Conservation (phyloP, 345 rosid species). For the Citrus hindsii region DNA sequence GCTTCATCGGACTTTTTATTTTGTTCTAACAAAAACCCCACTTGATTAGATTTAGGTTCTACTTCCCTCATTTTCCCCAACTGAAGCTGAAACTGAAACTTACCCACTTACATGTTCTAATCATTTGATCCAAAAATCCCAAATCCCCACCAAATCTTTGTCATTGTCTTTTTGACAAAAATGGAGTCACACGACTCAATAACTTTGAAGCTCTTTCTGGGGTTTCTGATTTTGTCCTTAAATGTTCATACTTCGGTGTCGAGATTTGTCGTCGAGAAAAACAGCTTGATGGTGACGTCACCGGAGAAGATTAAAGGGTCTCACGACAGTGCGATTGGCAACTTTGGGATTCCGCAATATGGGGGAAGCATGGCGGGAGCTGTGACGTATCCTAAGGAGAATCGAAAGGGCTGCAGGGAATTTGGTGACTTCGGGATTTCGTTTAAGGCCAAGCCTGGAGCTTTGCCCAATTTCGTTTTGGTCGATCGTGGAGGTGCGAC, state of each 20-base stretch:
- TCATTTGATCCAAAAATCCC: not conserved
- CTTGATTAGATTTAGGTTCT: not conserved
- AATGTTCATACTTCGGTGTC: conserved; percentile 22
- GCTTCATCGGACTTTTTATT: not conserved
- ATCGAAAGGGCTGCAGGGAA: conserved; percentile 70
- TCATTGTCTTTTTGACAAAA: not conserved
- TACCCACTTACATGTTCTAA: not conserved
- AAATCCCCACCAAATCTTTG: not conserved
- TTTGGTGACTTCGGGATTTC: conserved; percentile 62
- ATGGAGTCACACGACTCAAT: not conserved
- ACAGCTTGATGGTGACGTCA: conserved; percentile 78
- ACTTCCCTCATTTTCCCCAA: not conserved
- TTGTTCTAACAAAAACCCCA: not conserved
- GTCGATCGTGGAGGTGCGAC: conserved; percentile 90
- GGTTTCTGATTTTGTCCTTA: conserved; percentile 34
- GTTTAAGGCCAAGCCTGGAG: conserved; percentile 69
- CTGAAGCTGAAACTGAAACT: not conserved
- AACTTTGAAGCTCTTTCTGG: conserved; percentile 18
- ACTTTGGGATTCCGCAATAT: conserved; percentile 97
- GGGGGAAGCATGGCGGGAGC: conserved; percentile 99
- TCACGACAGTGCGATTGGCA: conserved; percentile 90
- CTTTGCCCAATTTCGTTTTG: conserved; percentile 76
- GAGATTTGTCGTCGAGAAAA: conserved; percentile 96
- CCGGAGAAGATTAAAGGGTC: conserved; percentile 89
- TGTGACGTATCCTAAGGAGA: conserved; percentile 66